Percentiles rank a stretch among this genome's conserved stretches.
These are phyloP conservation scores for Citrullus mucosospermus DNA, from an alignment of 306 rosid genomes.

Conservation along the genomic window DNA sequence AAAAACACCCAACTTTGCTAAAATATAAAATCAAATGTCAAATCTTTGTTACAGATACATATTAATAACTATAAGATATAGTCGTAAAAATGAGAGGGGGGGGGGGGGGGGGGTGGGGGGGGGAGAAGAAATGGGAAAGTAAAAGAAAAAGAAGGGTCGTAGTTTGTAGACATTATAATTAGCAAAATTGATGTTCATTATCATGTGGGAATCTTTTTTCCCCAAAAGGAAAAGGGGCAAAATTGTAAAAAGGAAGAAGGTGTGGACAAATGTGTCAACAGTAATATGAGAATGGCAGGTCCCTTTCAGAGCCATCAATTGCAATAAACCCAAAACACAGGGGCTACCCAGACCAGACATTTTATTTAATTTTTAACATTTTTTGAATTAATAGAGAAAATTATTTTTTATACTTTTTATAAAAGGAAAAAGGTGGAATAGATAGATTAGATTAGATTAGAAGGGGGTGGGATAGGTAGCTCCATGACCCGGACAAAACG, in stretches of 20 bases:
- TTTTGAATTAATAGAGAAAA: not conserved
- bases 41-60: not conserved
- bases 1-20: not conserved
- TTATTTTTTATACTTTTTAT: too few species aligned
- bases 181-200: conserved; percentile 4
- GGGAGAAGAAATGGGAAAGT: not conserved
- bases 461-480: not conserved
- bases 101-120: too few species aligned
- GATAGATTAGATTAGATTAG: not conserved
- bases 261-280: conserved; percentile 6
- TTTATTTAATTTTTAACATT: not conserved
- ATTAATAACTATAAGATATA: not conserved
- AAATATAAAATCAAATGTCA: not conserved
- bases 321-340: conserved; percentile 11
- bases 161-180: conserved; percentile 5
- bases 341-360: not conserved
- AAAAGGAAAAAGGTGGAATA: not conserved
- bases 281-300: conserved; percentile 20
- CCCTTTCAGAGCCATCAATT: conserved; percentile 20
- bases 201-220: conserved; percentile 7
- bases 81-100: not conserved
- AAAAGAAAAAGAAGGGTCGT: not conserved
- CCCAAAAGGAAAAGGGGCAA: conserved; percentile 7
- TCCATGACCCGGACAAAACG: conserved; percentile 56
- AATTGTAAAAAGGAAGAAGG: not conserved